Evolutionary conservation across 73 alveolate genomes (phyloP).

Genomic region (Paramecium biaurelia): DNA sequence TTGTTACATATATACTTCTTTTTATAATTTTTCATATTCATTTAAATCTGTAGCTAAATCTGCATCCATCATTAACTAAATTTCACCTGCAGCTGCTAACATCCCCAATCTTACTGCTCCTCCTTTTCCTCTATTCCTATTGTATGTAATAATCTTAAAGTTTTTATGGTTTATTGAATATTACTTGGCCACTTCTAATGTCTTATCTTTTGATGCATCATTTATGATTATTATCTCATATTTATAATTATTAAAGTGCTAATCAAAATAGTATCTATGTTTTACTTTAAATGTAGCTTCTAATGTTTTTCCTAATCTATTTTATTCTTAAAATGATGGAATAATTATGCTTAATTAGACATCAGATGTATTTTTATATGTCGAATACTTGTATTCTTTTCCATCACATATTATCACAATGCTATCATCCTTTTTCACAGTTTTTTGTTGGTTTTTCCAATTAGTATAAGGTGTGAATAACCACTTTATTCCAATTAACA

Average conservation of each 20-base stretch:
- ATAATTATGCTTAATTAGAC: slow-evolving; percentile 76
- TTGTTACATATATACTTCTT: slow-evolving; percentile 15
- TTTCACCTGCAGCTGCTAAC: slow-evolving; percentile 77
- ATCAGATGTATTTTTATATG: slow-evolving; percentile 27
- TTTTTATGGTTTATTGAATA: slow-evolving; percentile 36
- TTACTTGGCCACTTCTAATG: slow-evolving; percentile 71
- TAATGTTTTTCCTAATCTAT: slow-evolving; percentile 77
- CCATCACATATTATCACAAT: not conserved
- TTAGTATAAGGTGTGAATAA: slow-evolving; percentile 56
- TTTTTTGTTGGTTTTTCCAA: slow-evolving; percentile 59
- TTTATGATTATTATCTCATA: slow-evolving; percentile 86
- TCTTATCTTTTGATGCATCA: slow-evolving; percentile 89
- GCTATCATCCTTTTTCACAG: slow-evolving; percentile 1
- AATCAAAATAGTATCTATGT: not conserved
- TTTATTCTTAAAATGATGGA: slow-evolving; percentile 90
- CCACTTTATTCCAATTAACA: slow-evolving; percentile 12
- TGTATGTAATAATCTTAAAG: slow-evolving; percentile 73
- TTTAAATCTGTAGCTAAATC: slow-evolving; percentile 91
- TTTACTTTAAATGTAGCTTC: slow-evolving; percentile 72
- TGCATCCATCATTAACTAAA: slow-evolving; percentile 85
- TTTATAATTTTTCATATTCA: slow-evolving; percentile 64
- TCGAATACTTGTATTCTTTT: not conserved
- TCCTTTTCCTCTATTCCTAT: slow-evolving; percentile 88
- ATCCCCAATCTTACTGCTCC: slow-evolving; percentile 88
- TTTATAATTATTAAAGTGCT: slow-evolving; percentile 23